These are phyloP conservation scores for Coemansia sp. DNA, from an alignment of 192 early-diverging fungal genomes.

Conservation along the genomic window DNA sequence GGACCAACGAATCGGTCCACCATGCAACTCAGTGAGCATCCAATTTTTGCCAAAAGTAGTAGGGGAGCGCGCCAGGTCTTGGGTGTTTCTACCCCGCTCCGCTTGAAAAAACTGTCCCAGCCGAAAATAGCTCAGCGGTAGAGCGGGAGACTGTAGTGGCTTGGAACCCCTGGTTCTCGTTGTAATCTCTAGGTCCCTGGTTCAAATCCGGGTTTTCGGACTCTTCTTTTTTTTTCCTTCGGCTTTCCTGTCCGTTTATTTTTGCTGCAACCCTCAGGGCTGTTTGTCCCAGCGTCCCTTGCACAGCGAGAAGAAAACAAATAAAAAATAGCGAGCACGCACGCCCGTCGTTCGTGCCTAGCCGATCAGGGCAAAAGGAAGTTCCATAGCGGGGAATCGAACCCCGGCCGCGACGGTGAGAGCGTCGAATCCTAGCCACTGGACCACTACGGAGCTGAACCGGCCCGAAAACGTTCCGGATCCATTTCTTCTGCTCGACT, in stretches of 20 bases:
- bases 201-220: slow-evolving; percentile 62
- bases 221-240: neutral
- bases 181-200: slow-evolving; percentile 57
- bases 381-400: neutral
- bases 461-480: too few relatives aligned
- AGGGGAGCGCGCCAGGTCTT: too few relatives aligned
- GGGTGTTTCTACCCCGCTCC: neutral
- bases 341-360: too few relatives aligned
- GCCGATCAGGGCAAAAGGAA: too few relatives aligned
- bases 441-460: slow-evolving; percentile 3
- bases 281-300: neutral
- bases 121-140: slow-evolving; percentile 45
- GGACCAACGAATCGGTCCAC: too few relatives aligned
- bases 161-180: neutral
- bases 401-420: neutral
- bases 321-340: neutral
- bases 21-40: too few relatives aligned
- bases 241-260: too few relatives aligned
- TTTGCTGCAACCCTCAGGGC: neutral
- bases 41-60: too few relatives aligned
- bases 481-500: too few relatives aligned
- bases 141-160: slow-evolving; percentile 40
- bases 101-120: too few relatives aligned
- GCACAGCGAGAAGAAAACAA: neutral
- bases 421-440: neutral